Conservation (phyloP, 805 yeast genomes). For the Saccharomycopsis sp. region DNA sequence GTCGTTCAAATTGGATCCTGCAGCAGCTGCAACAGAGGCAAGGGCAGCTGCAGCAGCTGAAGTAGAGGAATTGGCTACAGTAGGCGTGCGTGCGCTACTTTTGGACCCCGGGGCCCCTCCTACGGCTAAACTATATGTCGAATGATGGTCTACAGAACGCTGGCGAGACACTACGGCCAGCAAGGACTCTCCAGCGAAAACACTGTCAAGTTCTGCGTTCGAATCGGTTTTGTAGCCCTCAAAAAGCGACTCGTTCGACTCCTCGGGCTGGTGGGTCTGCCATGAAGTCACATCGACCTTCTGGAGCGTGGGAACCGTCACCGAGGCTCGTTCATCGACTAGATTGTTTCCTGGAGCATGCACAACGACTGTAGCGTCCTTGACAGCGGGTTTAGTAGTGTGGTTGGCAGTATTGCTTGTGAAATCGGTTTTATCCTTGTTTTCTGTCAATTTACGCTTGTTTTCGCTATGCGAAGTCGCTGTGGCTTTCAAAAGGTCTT, state of each 20-base stretch:
- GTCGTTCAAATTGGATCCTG: background rate
- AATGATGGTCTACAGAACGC: background rate
- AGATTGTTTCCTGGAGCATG: background rate
- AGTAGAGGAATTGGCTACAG: background rate
- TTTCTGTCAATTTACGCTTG: too few relatives aligned
- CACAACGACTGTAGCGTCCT: background rate
- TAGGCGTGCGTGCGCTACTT: background rate
- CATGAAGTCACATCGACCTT: background rate
- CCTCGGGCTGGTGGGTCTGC: background rate
- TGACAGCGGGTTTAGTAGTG: background rate
- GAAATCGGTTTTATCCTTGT: too few relatives aligned
- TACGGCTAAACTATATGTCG: background rate
- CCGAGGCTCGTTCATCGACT: background rate
- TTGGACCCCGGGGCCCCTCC: too few relatives aligned
- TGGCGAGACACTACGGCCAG: background rate
- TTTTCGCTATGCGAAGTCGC: too few relatives aligned
- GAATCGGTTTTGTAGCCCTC: background rate
- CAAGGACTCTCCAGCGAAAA: background rate
- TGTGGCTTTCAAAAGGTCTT: background rate
- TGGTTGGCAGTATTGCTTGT: background rate
- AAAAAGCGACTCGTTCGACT: background rate
- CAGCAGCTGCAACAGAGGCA: background rate
- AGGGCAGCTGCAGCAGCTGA: background rate
- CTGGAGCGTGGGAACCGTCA: background rate
- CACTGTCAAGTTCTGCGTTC: background rate